Evolutionary conservation across 306 rosid species (phyloP).

Genomic region (Citrullus mucosospermus): DNA sequence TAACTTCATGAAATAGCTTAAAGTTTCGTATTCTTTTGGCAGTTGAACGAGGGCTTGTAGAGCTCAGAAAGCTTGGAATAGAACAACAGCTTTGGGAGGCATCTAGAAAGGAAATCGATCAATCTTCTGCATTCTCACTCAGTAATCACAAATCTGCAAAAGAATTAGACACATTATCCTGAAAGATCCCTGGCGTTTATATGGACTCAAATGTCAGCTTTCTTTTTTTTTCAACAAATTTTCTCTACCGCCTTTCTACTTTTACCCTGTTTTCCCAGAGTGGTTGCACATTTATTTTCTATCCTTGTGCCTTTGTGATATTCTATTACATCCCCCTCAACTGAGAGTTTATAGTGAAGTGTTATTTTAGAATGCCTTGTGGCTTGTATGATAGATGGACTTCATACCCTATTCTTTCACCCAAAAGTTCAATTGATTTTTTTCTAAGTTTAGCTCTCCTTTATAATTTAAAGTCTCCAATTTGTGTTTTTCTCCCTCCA

Average conservation of each 20-base stretch:
- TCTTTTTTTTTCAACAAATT: not conserved
- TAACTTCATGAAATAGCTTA: not conserved
- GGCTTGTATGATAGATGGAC: slow-evolving; percentile 3
- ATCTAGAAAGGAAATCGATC: slow-evolving; percentile 80
- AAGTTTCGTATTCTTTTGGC: slow-evolving; percentile 12
- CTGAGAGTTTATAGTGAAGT: not conserved
- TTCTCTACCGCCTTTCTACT: not conserved
- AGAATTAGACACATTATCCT: slow-evolving; percentile 37
- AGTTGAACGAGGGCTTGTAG: slow-evolving; percentile 86
- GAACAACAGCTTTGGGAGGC: slow-evolving; percentile 99
- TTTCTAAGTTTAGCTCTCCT: not conserved
- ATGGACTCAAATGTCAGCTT: not conserved
- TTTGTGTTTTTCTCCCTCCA: not conserved
- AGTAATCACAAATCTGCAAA: slow-evolving; percentile 37
- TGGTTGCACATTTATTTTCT: slow-evolving; percentile 5
- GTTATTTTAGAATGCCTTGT: slow-evolving; percentile 1
- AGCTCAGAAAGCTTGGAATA: slow-evolving; percentile 83
- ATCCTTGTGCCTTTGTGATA: not conserved
- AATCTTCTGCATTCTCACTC: slow-evolving; percentile 22
- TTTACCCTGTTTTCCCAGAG: not conserved
- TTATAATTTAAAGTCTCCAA: not conserved
- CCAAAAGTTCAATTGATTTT: not conserved
- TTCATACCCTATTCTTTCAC: slow-evolving; percentile 4
- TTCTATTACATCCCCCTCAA: not conserved
- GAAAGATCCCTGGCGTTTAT: slow-evolving; percentile 1